phyloP scores from a whole-genome alignment of 2,329 filamentous ascomycete species.

The Cercospora beticola region DNA sequence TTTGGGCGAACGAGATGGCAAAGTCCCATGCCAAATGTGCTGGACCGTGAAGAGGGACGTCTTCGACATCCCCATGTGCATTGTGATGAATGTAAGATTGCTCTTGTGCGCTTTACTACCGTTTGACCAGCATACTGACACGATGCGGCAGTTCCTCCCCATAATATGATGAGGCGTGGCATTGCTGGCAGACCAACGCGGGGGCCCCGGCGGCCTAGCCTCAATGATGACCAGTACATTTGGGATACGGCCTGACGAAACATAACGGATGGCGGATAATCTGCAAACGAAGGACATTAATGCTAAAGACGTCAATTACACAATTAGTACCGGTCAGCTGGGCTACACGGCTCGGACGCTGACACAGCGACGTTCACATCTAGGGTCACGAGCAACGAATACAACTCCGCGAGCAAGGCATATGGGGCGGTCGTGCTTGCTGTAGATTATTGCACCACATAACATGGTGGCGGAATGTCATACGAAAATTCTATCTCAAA shows the following conservation, averaged over 20 bases:
- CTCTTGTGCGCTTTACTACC: background rate
- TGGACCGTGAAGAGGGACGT: constrained; percentile 97
- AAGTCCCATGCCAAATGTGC: constrained; percentile 92
- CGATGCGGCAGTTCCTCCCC: constrained; percentile 24
- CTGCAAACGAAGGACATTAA: background rate
- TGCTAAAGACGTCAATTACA: background rate
- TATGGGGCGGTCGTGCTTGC: background rate
- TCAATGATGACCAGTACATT: background rate
- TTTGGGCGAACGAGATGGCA: constrained; percentile 77
- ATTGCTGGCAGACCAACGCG: constrained; percentile 5
- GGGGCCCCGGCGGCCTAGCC: background rate
- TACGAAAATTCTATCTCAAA: background rate
- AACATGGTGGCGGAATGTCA: background rate
- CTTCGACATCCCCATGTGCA: constrained; percentile 98
- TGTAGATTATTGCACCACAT: background rate
- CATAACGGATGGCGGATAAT: background rate
- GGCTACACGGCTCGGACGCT: background rate
- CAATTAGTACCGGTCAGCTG: background rate
- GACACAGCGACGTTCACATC: background rate
- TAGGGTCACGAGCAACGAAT: background rate
- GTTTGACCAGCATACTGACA: constrained; percentile 8
- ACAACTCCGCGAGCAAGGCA: background rate
- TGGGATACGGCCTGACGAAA: background rate
- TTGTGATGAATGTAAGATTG: constrained; percentile 89
- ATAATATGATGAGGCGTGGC: constrained; percentile 19